Base-by-base conservation (phyloP, 352 stramenopile genomes). In the Globisporangium cederbergense region DNA sequence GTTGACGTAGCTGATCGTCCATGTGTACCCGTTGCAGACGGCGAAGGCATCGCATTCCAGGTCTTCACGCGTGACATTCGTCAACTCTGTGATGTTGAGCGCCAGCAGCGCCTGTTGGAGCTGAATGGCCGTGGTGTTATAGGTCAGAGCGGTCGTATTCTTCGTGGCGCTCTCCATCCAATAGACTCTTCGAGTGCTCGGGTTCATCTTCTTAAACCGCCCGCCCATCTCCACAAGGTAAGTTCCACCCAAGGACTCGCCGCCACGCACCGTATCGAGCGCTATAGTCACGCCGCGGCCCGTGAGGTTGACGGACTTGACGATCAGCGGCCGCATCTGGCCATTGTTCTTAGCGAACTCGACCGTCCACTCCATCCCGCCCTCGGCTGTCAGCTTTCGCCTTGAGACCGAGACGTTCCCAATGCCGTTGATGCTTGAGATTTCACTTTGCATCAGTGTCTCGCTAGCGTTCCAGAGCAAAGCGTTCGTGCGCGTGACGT, bases 1-100 rank as follows among this genome's bases (percentile, higher is more conserved):
- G 30, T 85, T 78, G 9, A 38, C 28, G 64, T 87, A 93, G 64
- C 60, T 88, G 54, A 93, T 80, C 0, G 66, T 76, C 84, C 84
- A 93, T 7, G 64, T 80, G 70, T 90, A 91, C 5, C 81, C 77
- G 53, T 83, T 82, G 63, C 84, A 93, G 20, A 89, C 65, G 0
- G 60, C 54, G 36, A 91, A 91, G 2, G 53, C 65, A 43, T 93
- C 84, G 30, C 84, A 93, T 9, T 86, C 73, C 6, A 74, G 10
- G 9, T 76, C 77, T 0, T 54, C 25, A 0, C 82, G 75, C 4
- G 69, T 71, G 0, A 93, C 70, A 1, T 70, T 56, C 0, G 77
- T 62, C 6, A 62, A 30, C 16, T 86, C 79, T 0, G 76, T 88
- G n/a, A 89, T 60, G 0, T 69, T 50, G 0, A 91, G 60, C 0